These are phyloP conservation scores for Neonectria sp. DNA, from an alignment of 2,329 filamentous ascomycete genomes.

Conservation along the genomic window DNA sequence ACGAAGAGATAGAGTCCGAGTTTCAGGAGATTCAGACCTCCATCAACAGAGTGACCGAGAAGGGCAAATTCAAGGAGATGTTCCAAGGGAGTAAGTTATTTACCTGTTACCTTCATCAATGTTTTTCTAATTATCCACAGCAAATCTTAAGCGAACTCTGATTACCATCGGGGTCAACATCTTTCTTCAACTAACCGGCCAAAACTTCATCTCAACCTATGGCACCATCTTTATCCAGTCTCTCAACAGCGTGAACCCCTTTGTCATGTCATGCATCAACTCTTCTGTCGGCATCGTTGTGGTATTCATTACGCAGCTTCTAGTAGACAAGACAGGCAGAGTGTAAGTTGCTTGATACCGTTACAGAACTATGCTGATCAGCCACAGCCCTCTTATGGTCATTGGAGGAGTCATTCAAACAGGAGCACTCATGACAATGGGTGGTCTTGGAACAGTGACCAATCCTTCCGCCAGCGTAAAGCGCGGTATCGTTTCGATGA, in stretches of 20 bases:
- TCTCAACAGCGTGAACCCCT: slow-evolving; percentile 49
- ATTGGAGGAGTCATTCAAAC: slow-evolving; percentile 4
- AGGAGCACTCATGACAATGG: slow-evolving; percentile 17
- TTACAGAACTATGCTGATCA: background rate
- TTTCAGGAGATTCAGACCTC: too few relatives aligned
- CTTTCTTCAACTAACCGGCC: slow-evolving; percentile 49
- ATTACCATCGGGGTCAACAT: slow-evolving; percentile 48
- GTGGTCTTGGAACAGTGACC: slow-evolving; percentile 8
- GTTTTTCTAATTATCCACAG: background rate
- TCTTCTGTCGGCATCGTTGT: slow-evolving; percentile 48
- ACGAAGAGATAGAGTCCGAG: too few relatives aligned
- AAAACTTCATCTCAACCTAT: slow-evolving; percentile 47
- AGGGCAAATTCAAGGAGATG: too few relatives aligned
- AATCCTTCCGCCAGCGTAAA: background rate
- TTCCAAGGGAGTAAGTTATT: slow-evolving; percentile 6
- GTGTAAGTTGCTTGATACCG: slow-evolving; percentile 9
- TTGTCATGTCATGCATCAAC: slow-evolving; percentile 43
- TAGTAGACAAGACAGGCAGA: slow-evolving; percentile 19
- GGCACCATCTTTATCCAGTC: slow-evolving; percentile 48
- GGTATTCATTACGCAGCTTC: slow-evolving; percentile 36
- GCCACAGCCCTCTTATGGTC: background rate
- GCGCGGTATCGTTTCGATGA: slow-evolving; percentile 7
- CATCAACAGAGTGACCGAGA: too few relatives aligned
- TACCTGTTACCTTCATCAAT: background rate
- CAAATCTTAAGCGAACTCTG: slow-evolving; percentile 41